Conservation (phyloP, 1,139 yeast species). For the Yarrowia galli region DNA sequence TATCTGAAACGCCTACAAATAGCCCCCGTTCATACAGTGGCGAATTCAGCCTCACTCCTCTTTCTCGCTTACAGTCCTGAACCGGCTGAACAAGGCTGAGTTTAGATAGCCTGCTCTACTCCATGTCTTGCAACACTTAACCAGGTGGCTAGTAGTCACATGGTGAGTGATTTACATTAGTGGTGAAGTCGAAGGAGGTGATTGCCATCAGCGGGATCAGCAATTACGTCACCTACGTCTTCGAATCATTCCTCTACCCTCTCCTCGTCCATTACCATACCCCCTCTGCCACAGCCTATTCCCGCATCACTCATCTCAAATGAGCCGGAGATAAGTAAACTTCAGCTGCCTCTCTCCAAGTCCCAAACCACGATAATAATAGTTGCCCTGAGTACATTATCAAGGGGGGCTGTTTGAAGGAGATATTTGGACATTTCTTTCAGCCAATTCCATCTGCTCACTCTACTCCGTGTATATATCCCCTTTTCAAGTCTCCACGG, state of each 20-base stretch:
- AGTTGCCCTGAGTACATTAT: neutral
- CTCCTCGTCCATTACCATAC: too few species aligned
- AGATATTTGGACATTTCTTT: neutral
- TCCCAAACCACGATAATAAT: conserved; percentile 11
- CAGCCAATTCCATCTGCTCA: too few species aligned
- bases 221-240: too few species aligned
- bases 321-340: conserved; percentile 23
- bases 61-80: conserved; percentile 1
- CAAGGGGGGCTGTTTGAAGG: neutral
- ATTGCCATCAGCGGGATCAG: too few species aligned
- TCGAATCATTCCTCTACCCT: too few species aligned
- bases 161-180: neutral
- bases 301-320: conserved; percentile 11
- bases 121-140: conserved; percentile 4
- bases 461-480: neutral
- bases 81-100: neutral
- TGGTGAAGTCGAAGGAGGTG: neutral
- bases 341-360: neutral
- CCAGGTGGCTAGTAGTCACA: neutral
- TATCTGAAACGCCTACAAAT: too few species aligned
- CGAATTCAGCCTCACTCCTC: neutral
- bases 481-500: neutral
- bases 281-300: neutral
- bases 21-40: neutral
- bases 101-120: neutral